Percentiles rank a stretch among this genome's conserved stretches.
phyloP scores from a whole-genome alignment of 2,329 filamentous ascomycete genomes.

The Epichloe coenophiala region DNA sequence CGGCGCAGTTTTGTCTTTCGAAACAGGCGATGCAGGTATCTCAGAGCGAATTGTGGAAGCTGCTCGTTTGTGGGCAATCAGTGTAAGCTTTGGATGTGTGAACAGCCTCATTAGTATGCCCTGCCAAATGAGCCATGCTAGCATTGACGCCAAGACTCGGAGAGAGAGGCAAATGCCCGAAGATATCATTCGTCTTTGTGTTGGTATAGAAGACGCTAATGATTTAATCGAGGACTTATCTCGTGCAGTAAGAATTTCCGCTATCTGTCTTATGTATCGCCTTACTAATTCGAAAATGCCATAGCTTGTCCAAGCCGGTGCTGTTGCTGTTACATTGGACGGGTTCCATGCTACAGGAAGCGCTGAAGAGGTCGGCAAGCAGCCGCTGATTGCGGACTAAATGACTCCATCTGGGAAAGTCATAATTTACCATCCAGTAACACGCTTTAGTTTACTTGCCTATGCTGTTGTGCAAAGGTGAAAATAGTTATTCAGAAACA shows the following conservation, averaged over 20 bases:
- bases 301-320: conserved; percentile 84
- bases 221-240: conserved; percentile 89
- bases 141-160: conserved; percentile 89
- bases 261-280: neutral
- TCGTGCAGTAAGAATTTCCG: conserved; percentile 56
- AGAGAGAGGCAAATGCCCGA: conserved; percentile 85
- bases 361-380: conserved; percentile 18
- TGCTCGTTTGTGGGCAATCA: conserved; percentile 84
- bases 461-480: too few species aligned
- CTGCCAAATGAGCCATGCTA: conserved; percentile 98
- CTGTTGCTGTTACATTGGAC: conserved; percentile 73
- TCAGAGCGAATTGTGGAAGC: conserved; percentile 92
- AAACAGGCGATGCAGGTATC: conserved; percentile 73
- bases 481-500: neutral
- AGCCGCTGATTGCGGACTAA: neutral
- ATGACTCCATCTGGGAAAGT: neutral
- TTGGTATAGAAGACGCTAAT: conserved; percentile 86
- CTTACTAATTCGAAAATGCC: neutral
- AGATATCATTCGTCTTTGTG: conserved; percentile 88
- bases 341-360: conserved; percentile 55
- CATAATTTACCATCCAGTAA: neutral
- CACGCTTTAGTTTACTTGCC: too few species aligned
- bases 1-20: conserved; percentile 88
- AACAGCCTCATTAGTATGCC: conserved; percentile 99
- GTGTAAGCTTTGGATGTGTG: conserved; percentile 94